Evolutionary conservation across 208 protist genomes (phyloP).

Genomic region (Leishmania gerbilli): DNA sequence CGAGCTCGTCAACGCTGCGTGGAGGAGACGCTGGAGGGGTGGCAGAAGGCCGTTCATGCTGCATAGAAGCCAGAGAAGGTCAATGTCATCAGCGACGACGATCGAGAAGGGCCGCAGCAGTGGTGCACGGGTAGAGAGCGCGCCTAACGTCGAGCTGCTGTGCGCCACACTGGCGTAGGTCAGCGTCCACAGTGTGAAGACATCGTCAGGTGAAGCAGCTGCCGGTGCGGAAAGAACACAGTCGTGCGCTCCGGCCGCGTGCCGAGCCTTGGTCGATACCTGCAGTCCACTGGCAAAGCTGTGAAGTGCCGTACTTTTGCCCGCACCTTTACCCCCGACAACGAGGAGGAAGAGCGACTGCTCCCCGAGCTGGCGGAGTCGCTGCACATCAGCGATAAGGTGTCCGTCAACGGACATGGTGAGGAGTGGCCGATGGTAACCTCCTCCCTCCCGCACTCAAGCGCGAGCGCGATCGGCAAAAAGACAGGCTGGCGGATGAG

Average conservation of each 20-base stretch:
- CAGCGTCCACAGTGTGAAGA: constrained; percentile 14
- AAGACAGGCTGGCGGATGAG: background rate
- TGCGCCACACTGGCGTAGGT: constrained; percentile 16
- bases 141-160: background rate
- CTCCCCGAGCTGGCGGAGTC: constrained; percentile 14
- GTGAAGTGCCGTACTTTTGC: constrained; percentile 34
- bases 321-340: constrained; percentile 27
- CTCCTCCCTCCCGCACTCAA: background rate
- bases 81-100: constrained; percentile 66
- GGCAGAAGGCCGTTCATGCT: constrained; percentile 28
- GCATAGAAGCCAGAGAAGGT: constrained; percentile 49
- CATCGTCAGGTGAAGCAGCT: background rate
- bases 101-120: constrained; percentile 37
- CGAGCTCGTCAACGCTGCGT: constrained; percentile 30
- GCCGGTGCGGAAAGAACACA: background rate
- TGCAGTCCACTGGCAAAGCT: constrained; percentile 17
- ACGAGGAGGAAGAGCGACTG: constrained; percentile 34
- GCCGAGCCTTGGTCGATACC: background rate
- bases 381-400: constrained; percentile 35
- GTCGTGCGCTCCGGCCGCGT: background rate
- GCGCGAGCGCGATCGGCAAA: background rate
- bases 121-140: background rate
- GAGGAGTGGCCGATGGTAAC: background rate
- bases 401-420: constrained; percentile 30
- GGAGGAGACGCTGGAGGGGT: constrained; percentile 35